These are phyloP conservation scores for Leccinum uliginosum DNA, from an alignment of 768 basidiomycete genomes.

Conservation along the genomic window DNA sequence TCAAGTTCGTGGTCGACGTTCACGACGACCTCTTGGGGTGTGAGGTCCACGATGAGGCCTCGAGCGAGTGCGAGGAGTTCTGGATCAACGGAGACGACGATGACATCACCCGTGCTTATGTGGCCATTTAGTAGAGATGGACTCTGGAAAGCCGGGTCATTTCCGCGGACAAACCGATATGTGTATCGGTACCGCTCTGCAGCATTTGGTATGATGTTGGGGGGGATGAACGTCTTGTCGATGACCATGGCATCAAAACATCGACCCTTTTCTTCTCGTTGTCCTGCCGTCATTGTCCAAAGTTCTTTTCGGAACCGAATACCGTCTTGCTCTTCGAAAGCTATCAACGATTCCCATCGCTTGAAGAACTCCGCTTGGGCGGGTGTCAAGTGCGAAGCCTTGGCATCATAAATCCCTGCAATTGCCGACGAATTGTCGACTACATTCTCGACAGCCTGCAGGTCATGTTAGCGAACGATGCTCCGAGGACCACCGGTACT, in stretches of 20 bases:
- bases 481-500: conserved; percentile 1
- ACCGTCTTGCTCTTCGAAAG: conserved; percentile 84
- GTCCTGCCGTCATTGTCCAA: conserved; percentile 83
- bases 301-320: conserved; percentile 83
- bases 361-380: conserved; percentile 76
- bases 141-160: conserved; percentile 3
- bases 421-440: conserved; percentile 50
- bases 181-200: conserved; percentile 74
- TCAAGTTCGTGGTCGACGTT: conserved; percentile 83
- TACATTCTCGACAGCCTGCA: conserved; percentile 67
- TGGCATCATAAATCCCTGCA: conserved; percentile 65
- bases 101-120: conserved; percentile 73
- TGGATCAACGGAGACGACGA: conserved; percentile 86
- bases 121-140: conserved; percentile 65
- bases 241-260: conserved; percentile 83
- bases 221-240: conserved; percentile 37
- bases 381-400: conserved; percentile 74
- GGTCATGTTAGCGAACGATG: conserved; percentile 1
- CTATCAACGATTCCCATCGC: conserved; percentile 83
- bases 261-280: conserved; percentile 77
- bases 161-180: conserved; percentile 60
- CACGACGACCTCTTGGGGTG: conserved; percentile 57
- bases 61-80: conserved; percentile 77
- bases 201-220: conserved; percentile 17
- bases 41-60: conserved; percentile 77